These are phyloP conservation scores for Auricularia sp. DNA, from an alignment of 768 basidiomycete genomes.

Conservation along the genomic window DNA sequence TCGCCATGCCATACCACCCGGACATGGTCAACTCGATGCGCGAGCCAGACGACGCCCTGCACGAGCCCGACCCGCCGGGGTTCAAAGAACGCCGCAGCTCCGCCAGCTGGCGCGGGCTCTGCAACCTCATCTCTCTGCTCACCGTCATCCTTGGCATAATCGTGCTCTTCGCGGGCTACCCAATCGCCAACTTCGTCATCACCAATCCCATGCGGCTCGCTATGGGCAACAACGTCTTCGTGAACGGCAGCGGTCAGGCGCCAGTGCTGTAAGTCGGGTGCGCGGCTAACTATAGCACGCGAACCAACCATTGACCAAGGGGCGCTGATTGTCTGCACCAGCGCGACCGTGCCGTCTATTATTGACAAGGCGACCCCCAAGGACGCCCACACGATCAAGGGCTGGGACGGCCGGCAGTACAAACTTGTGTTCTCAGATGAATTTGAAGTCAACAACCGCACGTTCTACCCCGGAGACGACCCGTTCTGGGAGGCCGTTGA, in stretches of 20 bases:
- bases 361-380: slow-evolving; percentile 67
- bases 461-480: slow-evolving; percentile 63
- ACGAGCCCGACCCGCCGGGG: slow-evolving; percentile 69
- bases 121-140: slow-evolving; percentile 29
- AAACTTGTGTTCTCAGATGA: slow-evolving; percentile 74
- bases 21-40: slow-evolving; percentile 17
- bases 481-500: slow-evolving; percentile 65
- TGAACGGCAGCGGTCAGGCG: slow-evolving; percentile 63
- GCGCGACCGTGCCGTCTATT: slow-evolving; percentile 41
- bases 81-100: slow-evolving; percentile 42
- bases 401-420: slow-evolving; percentile 64
- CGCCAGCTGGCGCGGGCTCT: slow-evolving; percentile 26
- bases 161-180: slow-evolving; percentile 33
- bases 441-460: slow-evolving; percentile 63
- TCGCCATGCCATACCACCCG: background rate
- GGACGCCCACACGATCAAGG: slow-evolving; percentile 46
- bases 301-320: background rate
- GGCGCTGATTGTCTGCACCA: slow-evolving; percentile 6
- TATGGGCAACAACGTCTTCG: slow-evolving; percentile 53
- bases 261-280: slow-evolving; percentile 34
- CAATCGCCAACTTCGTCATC: slow-evolving; percentile 38
- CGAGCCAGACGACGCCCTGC: slow-evolving; percentile 78
- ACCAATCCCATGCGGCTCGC: slow-evolving; percentile 25
- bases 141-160: slow-evolving; percentile 25
- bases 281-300: slow-evolving; percentile 5